Base-by-base conservation (phyloP, 805 yeast species). In the Monosporozyma solicola region DNA sequence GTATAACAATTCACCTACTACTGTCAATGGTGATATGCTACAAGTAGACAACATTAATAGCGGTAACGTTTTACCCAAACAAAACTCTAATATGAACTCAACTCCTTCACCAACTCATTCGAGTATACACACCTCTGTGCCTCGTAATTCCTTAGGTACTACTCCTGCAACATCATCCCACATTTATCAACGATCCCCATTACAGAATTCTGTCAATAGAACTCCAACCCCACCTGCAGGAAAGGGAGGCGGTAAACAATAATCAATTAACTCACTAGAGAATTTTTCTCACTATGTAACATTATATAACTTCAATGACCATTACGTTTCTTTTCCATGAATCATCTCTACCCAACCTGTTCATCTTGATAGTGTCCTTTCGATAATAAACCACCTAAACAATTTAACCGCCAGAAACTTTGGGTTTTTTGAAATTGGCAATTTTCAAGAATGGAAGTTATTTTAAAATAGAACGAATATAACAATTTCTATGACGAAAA, bases 141-240 rank as follows among this genome's bases (percentile, higher is more conserved):
- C 44, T 2, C 41, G 41, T 25, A 25, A 48, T 33, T 15, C 50
- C n/a, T 32, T 11, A 25, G 24, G n/a, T 10, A 22, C 29, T 24
- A 35, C 37, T 25, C 22, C 41, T 37, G 9, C 27, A 8, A n/a
- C 29, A 29, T 1, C 37, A 7, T 20, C 49, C 20, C 31, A 47
- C 8, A 31, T n/a, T n/a, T 47, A 47, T 25, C 49, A 47, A 33
- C 49, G 43, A 25, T 47, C 49, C n/a, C 39, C 39, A 47, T 33
- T 29, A 41, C 53, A 29, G 50, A 56, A 50, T 29, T 32, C 22
- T 55, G 51, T 37, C 16, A 22, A 43, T 24, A 10, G 16, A 20
- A 52, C 25, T 5, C 27, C 37, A 16, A 29, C 39, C 25, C 24
- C 51, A 50, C 16, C 29, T 47, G 15, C 47, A 53, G 25, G 54